Evolutionary conservation across 106 monocot genomes (phyloP), one percentile per base, ranked within the genome.

Genomic region (Dendrobium catenatum): DNA sequence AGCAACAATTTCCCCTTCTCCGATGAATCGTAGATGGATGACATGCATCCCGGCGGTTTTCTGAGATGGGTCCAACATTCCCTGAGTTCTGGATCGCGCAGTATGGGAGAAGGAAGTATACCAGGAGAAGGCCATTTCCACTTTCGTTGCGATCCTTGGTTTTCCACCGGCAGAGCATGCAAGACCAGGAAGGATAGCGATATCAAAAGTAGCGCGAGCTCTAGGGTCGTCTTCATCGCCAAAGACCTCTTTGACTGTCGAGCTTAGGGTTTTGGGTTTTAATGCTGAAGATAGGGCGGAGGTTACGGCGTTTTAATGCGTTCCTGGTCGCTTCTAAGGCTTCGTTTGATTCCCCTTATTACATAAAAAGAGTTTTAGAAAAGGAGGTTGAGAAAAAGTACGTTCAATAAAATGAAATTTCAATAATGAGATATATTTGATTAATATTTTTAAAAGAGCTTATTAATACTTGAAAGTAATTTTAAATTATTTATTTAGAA

Each of bases 1-100:
- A 74, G 43, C 42, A 4, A 11, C 18, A 74, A 2, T 20, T 2
- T 42, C 11, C 43, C 41, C 74, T 74, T 74, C 74, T 74, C 74
- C 41, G 41, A 74, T 43, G 74, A 74, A 37, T 74, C 42, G 74
- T 74, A 42, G 43, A 74, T 74, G 74, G 41, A 41, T 41, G 74
- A 8, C 74, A 74, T 44, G 74, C 74, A 74, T 74, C 43, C 74
- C 16, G 42, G 74, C 41, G 74, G 74, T 74, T 29, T 4, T 11
- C 20, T 42, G 41, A 74, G 74, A 9, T 42, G 74, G 42, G 42
- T 74, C 74, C 74, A 74, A 33, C 74, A 74, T 44, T 74, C 74
- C 74, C 74, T 74, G 42, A 74, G 74, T n/a, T 74, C 74, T 42
- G 74, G 74, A 74, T 74, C 74, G 42, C 16, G 19, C 20, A 74